These are phyloP conservation scores for Aspergillus sp. DNA, from an alignment of 2,329 filamentous ascomycete genomes.

Conservation along the genomic window DNA sequence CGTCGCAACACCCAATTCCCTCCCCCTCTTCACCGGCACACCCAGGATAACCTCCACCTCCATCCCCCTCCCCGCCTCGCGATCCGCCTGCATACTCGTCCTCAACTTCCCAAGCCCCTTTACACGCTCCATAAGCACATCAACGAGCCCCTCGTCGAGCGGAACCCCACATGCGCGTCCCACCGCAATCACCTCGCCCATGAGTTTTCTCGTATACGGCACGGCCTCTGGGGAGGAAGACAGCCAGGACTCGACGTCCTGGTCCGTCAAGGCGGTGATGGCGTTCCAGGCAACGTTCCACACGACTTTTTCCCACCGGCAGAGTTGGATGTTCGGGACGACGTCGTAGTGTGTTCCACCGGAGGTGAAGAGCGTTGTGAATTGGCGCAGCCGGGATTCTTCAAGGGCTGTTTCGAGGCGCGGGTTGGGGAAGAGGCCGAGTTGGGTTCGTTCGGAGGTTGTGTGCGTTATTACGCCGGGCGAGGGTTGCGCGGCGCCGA, in stretches of 20 bases:
- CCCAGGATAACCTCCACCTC: slow-evolving; percentile 56
- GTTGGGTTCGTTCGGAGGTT: slow-evolving; percentile 59
- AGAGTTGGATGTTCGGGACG: slow-evolving; percentile 41
- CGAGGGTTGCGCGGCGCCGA: slow-evolving; percentile 55
- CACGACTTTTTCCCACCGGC: slow-evolving; percentile 48
- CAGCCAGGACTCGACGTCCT: slow-evolving; percentile 50
- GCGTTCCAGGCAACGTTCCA: slow-evolving; percentile 51
- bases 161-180: slow-evolving; percentile 45
- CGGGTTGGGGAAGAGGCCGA: slow-evolving; percentile 56
- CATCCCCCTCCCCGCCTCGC: slow-evolving; percentile 46
- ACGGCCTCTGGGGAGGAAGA: slow-evolving; percentile 45
- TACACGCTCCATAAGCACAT: slow-evolving; percentile 45
- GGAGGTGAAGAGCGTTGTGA: slow-evolving; percentile 46
- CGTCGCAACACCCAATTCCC: slow-evolving; percentile 44
- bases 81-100: slow-evolving; percentile 54
- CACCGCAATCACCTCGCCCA: slow-evolving; percentile 51
- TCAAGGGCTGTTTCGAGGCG: slow-evolving; percentile 35
- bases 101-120: slow-evolving; percentile 45
- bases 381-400: slow-evolving; percentile 42
- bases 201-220: slow-evolving; percentile 44
- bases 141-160: slow-evolving; percentile 42
- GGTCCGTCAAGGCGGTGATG: slow-evolving; percentile 47
- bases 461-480: slow-evolving; percentile 58
- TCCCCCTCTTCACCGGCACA: slow-evolving; percentile 45
- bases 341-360: slow-evolving; percentile 48